Base-by-base conservation (phyloP, 1,284 basidiomycete species). In the Xanthoconium separans region DNA sequence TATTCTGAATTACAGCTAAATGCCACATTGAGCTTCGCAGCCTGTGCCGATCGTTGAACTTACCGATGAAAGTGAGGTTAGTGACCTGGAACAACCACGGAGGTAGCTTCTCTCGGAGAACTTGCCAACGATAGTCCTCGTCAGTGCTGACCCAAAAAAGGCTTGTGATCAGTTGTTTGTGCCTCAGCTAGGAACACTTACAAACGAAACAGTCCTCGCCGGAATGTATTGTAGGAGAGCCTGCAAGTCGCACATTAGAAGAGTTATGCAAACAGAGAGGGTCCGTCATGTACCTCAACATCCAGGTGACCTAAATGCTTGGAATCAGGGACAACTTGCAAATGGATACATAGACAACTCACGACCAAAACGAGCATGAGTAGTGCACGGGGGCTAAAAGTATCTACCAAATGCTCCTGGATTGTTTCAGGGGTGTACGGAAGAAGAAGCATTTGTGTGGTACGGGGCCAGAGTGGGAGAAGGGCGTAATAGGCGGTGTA, bases 101-200 rank as follows among this genome's bases (percentile, higher is more conserved):
- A 3, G 87, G 84, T 22, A 97, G 68, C 51, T 85, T 78, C 49
- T 76, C 70, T 37, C 93, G 84, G 12, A 97, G 77, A 46, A 93
- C 73, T 3, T 79, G 83, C 90, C 95, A 98, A 30, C 95, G 88
- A 67, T 98, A 98, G 71, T 98, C 95, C 70, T 95, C 93, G 34
- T 93, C 91, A 3, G 76, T 72, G 3, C 80, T 83, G n/a, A 44
- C 22, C 7, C 31, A 12, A 16, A 51, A 18, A 24, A 44, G 16
- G 2, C 4, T 51, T 44, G 9, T 6, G 3, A 27, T 45, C 8
- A 43, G 37, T 12, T 16, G 6, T 20, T 30, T 12, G 7, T 31
- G 1, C 4, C 16, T 24, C 11, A 22, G 33, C n/a, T 43, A 47
- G 22, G 27, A 36, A 47, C 13, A 68, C 82, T 55, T 62, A 87